Percentiles rank a stretch among this genome's conserved stretches.
Conservation (phyloP, 352 stramenopile genomes). For the Phytopythium litorale region DNA sequence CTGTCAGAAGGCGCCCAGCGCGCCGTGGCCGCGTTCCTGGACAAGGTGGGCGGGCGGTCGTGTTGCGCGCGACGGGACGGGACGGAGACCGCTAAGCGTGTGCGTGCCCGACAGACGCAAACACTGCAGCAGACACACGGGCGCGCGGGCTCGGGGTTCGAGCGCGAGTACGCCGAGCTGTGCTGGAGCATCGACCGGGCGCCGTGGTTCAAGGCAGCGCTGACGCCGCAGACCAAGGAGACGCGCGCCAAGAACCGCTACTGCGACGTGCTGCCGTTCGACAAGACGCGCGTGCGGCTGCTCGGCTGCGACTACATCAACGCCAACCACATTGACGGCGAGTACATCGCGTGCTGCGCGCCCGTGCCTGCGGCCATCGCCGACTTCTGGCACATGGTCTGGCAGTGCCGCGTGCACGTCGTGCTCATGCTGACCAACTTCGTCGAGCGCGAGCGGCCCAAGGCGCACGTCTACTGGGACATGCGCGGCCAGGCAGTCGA, state of each 20-base stretch:
- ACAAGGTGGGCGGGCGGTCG: conserved; percentile 1
- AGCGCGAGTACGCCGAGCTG: conserved; percentile 64
- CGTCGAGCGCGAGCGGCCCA: conserved; percentile 63
- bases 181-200: conserved; percentile 55
- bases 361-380: conserved; percentile 53
- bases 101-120: conserved; percentile 16
- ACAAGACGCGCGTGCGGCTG: conserved; percentile 64
- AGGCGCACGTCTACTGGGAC: conserved; percentile 79
- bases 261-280: conserved; percentile 69
- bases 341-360: conserved; percentile 77
- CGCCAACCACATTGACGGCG: conserved; percentile 52
- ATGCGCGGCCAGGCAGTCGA: conserved; percentile 32
- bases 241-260: conserved; percentile 79
- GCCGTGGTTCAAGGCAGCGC: conserved; percentile 41
- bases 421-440: conserved; percentile 90
- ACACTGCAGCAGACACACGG: conserved; percentile 22
- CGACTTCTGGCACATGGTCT: conserved; percentile 86
- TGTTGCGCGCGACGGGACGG: neutral
- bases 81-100: too few relatives aligned
- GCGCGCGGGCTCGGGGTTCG: conserved; percentile 35
- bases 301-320: conserved; percentile 65
- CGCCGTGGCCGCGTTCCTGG: conserved; percentile 21
- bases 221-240: conserved; percentile 61
- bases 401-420: conserved; percentile 69
- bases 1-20: neutral